Evolutionary conservation across 768 basidiomycete genomes (phyloP).

Genomic region (Strobilomyces dryophilus): DNA sequence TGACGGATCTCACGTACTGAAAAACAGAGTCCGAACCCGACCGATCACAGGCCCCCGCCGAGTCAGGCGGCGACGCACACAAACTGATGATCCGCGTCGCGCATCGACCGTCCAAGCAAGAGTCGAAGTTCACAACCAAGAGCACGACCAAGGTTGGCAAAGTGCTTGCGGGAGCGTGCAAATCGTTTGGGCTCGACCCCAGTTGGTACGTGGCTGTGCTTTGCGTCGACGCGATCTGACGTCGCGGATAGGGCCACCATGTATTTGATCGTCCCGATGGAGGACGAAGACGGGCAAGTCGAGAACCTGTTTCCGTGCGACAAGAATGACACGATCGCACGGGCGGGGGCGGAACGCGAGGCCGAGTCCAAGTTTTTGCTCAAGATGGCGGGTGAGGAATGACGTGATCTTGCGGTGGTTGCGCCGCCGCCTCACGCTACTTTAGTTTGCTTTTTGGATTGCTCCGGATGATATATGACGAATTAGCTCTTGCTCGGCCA

Average conservation of each 20-base stretch:
- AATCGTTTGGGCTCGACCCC: constrained; percentile 24
- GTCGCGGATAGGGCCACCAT: constrained; percentile 17
- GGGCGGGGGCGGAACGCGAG: constrained; percentile 25
- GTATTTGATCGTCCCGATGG: constrained; percentile 22
- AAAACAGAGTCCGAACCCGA: constrained; percentile 6
- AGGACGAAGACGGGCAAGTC: constrained; percentile 22
- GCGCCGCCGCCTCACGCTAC: not conserved
- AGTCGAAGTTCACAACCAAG: constrained; percentile 31
- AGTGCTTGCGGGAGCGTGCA: constrained; percentile 26
- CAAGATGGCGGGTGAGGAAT: constrained; percentile 20
- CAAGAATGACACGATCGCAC: constrained; percentile 21
- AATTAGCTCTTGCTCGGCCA: too few relatives aligned
- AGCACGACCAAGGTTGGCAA: constrained; percentile 29
- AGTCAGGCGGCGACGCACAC: not conserved
- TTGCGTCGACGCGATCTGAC: not conserved
- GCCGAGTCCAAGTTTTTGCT: constrained; percentile 23
- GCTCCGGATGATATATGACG: too few relatives aligned
- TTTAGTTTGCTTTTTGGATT: too few relatives aligned
- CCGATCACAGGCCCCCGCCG: not conserved
- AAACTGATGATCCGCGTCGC: constrained; percentile 30
- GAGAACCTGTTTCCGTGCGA: constrained; percentile 31
- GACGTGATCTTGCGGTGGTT: constrained; percentile 2
- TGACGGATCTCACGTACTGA: not conserved
- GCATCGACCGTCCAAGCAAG: constrained; percentile 27
- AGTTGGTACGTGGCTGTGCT: constrained; percentile 8